phyloP scores from a whole-genome alignment of 331 rosid genomes.

The Rhamnella rubrinervis region DNA sequence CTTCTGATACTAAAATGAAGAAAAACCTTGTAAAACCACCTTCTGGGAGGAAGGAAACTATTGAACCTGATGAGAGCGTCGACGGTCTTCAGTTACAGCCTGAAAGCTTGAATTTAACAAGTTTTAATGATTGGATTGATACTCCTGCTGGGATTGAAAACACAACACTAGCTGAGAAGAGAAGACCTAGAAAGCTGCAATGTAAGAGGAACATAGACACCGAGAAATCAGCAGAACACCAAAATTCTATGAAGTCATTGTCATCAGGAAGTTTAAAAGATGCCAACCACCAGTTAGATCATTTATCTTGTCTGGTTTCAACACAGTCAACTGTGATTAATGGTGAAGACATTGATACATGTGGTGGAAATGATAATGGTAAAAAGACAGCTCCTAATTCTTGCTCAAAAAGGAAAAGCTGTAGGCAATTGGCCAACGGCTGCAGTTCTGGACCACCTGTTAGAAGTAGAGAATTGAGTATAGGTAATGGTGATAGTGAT shows the following conservation, averaged over 20 bases:
- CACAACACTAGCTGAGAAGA: neutral
- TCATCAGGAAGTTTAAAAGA: conserved; percentile 15
- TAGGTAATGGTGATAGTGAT: neutral
- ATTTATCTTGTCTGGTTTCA: conserved; percentile 4
- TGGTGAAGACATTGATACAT: conserved; percentile 20
- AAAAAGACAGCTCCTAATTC: neutral
- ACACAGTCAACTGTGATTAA: conserved; percentile 4
- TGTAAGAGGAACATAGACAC: conserved; percentile 4
- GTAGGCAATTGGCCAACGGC: neutral
- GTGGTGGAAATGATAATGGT: neutral
- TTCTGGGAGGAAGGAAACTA: conserved; percentile 10
- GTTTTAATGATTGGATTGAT: conserved; percentile 7
- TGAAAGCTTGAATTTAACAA: conserved; percentile 17
- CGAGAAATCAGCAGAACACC: conserved; percentile 10
- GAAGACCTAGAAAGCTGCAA: conserved; percentile 12
- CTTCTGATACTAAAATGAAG: conserved; percentile 1
- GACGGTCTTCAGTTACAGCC: conserved; percentile 16
- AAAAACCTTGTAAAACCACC: conserved; percentile 11
- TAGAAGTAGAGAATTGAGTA: neutral
- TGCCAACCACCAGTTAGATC: conserved; percentile 2
- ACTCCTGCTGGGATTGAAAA: neutral
- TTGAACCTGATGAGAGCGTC: conserved; percentile 13
- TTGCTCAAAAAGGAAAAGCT: neutral
- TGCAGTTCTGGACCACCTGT: neutral
- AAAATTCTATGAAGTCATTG: conserved; percentile 17